Evolutionary conservation across 306 rosid genomes (phyloP).

Genomic region (Cicer yamashitae): DNA sequence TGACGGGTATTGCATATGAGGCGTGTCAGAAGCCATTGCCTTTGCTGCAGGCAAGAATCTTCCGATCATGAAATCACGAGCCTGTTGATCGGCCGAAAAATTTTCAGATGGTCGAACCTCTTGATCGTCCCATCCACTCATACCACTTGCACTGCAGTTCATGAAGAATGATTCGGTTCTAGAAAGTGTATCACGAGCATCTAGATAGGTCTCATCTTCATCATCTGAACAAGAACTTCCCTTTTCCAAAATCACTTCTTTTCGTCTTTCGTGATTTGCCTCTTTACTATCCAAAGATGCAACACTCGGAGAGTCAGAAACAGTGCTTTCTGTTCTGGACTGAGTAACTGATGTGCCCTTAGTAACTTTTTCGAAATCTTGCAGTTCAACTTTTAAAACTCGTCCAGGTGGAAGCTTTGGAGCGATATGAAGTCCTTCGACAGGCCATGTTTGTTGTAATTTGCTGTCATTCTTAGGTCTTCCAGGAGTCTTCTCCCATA

Average conservation of each 20-base stretch:
- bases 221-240: slow-evolving; percentile 57
- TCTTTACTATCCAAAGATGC: slow-evolving; percentile 48
- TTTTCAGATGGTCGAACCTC: slow-evolving; percentile 54
- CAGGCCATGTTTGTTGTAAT: slow-evolving; percentile 30
- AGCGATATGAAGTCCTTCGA: slow-evolving; percentile 48
- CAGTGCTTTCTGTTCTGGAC: slow-evolving; percentile 44
- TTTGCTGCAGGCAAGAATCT: slow-evolving; percentile 94
- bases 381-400: slow-evolving; percentile 54
- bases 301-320: slow-evolving; percentile 46
- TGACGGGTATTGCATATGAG: slow-evolving; percentile 53
- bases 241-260: slow-evolving; percentile 46
- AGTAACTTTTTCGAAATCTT: slow-evolving; percentile 49
- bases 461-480: slow-evolving; percentile 74
- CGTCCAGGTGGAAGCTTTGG: slow-evolving; percentile 93
- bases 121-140: slow-evolving; percentile 77
- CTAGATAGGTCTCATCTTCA: slow-evolving; percentile 72
- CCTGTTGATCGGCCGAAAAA: slow-evolving; percentile 67
- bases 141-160: slow-evolving; percentile 82
- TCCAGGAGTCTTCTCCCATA: slow-evolving; percentile 84
- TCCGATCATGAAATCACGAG: slow-evolving; percentile 85
- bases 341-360: slow-evolving; percentile 46
- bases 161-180: slow-evolving; percentile 73
- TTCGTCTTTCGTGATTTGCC: slow-evolving; percentile 44
- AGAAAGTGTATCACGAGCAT: slow-evolving; percentile 80
- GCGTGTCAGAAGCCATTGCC: slow-evolving; percentile 85